Percentiles rank a stretch among this genome's conserved stretches.
These are phyloP conservation scores for Apiospora malaysiana DNA, from an alignment of 2,329 filamentous ascomycete genomes.

Conservation along the genomic window DNA sequence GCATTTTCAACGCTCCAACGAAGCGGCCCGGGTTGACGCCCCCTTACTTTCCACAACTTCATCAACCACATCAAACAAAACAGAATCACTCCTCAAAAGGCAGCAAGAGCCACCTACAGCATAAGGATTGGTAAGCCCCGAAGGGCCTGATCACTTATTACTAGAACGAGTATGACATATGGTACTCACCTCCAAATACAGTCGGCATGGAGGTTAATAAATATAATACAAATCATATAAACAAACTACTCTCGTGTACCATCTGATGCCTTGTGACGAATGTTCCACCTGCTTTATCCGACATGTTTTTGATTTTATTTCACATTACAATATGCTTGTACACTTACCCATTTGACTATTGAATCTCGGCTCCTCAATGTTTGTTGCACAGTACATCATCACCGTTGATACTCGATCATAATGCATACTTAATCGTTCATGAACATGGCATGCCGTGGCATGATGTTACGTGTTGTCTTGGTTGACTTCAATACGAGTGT, in stretches of 20 bases:
- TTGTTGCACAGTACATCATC: too few relatives aligned
- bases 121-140: constrained; percentile 17
- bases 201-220: constrained; percentile 2
- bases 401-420: neutral
- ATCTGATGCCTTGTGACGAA: neutral
- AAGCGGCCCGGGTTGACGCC: constrained; percentile 18
- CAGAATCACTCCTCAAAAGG: neutral
- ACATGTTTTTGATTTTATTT: too few relatives aligned
- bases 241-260: neutral
- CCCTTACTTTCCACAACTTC: neutral
- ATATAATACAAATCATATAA: constrained; percentile 9
- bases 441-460: too few relatives aligned
- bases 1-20: constrained; percentile 18
- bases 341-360: too few relatives aligned
- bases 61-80: neutral
- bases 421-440: neutral
- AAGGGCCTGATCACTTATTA: constrained; percentile 7
- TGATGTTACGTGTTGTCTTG: neutral
- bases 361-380: too few relatives aligned
- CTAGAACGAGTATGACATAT: neutral
- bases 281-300: too few relatives aligned
- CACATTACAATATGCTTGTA: too few relatives aligned
- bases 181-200: neutral
- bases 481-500: neutral
- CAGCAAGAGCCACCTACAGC: neutral